These are phyloP conservation scores for Paramarasmius palmivorus DNA, from an alignment of 1,284 basidiomycete genomes.

Conservation along the genomic window DNA sequence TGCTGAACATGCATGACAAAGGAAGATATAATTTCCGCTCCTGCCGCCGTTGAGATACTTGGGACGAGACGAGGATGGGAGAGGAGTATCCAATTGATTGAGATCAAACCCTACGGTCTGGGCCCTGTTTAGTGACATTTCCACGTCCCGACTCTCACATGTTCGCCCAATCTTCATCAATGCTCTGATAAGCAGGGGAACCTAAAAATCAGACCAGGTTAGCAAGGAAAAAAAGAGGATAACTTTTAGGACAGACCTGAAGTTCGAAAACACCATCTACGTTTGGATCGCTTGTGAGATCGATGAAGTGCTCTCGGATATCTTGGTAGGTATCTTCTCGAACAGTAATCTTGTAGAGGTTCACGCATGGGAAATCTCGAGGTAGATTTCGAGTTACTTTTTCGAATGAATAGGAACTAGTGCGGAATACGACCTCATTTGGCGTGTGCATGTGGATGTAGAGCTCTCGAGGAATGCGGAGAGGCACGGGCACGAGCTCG, in stretches of 20 bases:
- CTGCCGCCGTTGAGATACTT: constrained; percentile 79
- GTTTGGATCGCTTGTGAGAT: constrained; percentile 91
- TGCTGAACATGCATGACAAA: constrained; percentile 86
- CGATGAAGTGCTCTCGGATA: constrained; percentile 89
- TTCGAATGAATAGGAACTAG: constrained; percentile 71
- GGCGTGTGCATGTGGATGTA: constrained; percentile 89
- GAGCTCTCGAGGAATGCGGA: constrained; percentile 90
- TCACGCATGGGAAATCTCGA: constrained; percentile 72
- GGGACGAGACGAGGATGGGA: constrained; percentile 54
- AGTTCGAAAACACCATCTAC: constrained; percentile 96
- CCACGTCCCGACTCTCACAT: constrained; percentile 70
- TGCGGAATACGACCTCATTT: constrained; percentile 62
- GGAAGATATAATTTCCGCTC: constrained; percentile 81
- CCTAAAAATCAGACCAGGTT: constrained; percentile 45
- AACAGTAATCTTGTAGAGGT: constrained; percentile 86
- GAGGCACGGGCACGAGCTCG: constrained; percentile 76
- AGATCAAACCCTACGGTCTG: constrained; percentile 86
- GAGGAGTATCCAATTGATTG: constrained; percentile 74
- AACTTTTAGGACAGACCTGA: constrained; percentile 58
- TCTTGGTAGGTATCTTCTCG: constrained; percentile 84
- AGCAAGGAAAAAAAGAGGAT: constrained; percentile 11
- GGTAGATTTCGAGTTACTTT: constrained; percentile 83
- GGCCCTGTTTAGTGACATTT: constrained; percentile 81
- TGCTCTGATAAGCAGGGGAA: constrained; percentile 85
- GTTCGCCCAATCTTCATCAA: constrained; percentile 85